phyloP scores from a whole-genome alignment of 345 rosid species.

The Corymbia maculata region DNA sequence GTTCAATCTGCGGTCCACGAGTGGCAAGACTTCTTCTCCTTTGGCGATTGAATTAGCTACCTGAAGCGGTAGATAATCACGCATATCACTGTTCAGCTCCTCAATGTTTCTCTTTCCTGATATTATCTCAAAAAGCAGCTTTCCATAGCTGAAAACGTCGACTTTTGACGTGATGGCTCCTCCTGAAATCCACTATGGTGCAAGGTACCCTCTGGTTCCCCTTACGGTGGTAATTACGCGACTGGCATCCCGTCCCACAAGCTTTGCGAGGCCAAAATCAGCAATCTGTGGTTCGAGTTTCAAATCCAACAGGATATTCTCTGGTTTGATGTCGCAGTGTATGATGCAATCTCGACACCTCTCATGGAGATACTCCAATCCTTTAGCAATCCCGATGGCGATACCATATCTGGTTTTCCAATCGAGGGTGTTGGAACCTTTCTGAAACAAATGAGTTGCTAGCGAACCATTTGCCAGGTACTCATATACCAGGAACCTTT shows the following conservation, averaged over 20 bases:
- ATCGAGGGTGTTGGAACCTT: not conserved
- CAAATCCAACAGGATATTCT: not conserved
- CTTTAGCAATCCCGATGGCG: not conserved
- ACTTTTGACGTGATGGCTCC: conserved; percentile 2
- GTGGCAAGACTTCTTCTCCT: not conserved
- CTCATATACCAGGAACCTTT: conserved; percentile 4
- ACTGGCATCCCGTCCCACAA: not conserved
- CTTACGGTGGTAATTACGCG: not conserved
- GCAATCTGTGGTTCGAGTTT: not conserved
- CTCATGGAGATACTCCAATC: conserved; percentile 10
- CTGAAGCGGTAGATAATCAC: not conserved
- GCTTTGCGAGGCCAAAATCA: not conserved
- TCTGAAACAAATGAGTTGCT: not conserved
- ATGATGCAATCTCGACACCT: conserved; percentile 5
- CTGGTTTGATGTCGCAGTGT: not conserved
- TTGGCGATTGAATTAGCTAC: not conserved
- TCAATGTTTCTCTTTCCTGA: conserved; percentile 4
- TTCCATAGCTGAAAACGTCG: conserved; percentile 14
- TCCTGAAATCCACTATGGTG: conserved; percentile 1
- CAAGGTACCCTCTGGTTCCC: not conserved
- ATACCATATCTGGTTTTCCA: conserved; percentile 8
- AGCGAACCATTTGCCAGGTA: conserved; percentile 6
- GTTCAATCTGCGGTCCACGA: not conserved
- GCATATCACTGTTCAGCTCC: not conserved
- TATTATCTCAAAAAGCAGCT: conserved; percentile 4